These are phyloP conservation scores for Leptodontidium sp. DNA, from an alignment of 2,329 filamentous ascomycete species.

Conservation along the genomic window DNA sequence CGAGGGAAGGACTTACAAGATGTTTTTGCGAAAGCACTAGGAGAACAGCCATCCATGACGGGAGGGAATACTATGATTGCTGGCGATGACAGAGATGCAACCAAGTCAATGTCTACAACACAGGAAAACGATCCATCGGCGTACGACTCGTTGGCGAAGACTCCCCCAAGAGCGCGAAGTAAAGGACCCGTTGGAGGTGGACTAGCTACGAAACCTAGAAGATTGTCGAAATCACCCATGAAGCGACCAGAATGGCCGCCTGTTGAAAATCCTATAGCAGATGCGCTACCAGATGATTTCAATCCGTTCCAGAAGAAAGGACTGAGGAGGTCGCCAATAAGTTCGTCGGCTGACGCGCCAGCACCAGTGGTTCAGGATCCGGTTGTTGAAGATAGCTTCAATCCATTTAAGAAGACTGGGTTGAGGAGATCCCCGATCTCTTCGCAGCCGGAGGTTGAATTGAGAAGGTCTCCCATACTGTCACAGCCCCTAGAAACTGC, in stretches of 20 bases:
- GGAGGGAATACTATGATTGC: slow-evolving; percentile 6
- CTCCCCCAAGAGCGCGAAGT: slow-evolving; percentile 30
- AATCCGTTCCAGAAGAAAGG: slow-evolving; percentile 45
- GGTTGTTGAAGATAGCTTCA: slow-evolving; percentile 11
- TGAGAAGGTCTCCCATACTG: slow-evolving; percentile 1
- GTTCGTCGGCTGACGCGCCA: slow-evolving; percentile 15
- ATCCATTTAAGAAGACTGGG: slow-evolving; percentile 36
- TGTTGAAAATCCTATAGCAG: slow-evolving; percentile 16
- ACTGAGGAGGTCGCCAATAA: slow-evolving; percentile 40
- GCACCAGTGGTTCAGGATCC: not conserved
- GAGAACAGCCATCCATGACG: slow-evolving; percentile 25
- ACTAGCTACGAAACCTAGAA: slow-evolving; percentile 42
- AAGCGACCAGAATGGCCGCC: slow-evolving; percentile 33
- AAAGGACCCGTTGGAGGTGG: slow-evolving; percentile 34
- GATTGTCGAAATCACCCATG: slow-evolving; percentile 41
- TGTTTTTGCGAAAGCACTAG: slow-evolving; percentile 41
- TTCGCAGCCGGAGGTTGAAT: not conserved
- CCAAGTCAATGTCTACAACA: slow-evolving; percentile 29
- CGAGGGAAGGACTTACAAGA: slow-evolving; percentile 45
- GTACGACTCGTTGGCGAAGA: slow-evolving; percentile 5
- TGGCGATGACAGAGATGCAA: slow-evolving; percentile 28
- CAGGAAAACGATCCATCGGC: slow-evolving; percentile 30
- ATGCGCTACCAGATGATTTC: slow-evolving; percentile 29
- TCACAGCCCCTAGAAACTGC: slow-evolving; percentile 13
- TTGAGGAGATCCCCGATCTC: slow-evolving; percentile 33